Evolutionary conservation across 1,284 basidiomycete genomes (phyloP).

Genomic region (Sanghuangporus baumii): DNA sequence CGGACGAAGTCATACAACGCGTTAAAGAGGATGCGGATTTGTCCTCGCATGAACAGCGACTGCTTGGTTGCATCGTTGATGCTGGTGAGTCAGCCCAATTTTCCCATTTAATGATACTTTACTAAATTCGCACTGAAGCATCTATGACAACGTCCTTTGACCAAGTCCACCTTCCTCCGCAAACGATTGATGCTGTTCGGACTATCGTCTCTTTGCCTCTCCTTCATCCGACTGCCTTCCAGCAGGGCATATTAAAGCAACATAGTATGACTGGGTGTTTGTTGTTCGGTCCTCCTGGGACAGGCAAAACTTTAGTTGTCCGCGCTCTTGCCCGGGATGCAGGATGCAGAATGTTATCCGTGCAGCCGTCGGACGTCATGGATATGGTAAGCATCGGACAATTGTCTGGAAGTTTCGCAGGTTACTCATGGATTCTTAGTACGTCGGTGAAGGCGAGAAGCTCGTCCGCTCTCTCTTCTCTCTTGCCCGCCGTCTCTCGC

Average conservation of each 20-base stretch:
- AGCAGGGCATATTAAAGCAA: slow-evolving; percentile 85
- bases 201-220: slow-evolving; percentile 90
- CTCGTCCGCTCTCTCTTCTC: slow-evolving; percentile 89
- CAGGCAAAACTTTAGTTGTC: slow-evolving; percentile 87
- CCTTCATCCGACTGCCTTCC: slow-evolving; percentile 86
- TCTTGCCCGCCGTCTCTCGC: slow-evolving; percentile 81
- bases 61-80: slow-evolving; percentile 82
- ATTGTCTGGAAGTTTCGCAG: neutral
- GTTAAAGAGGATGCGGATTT: slow-evolving; percentile 71
- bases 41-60: slow-evolving; percentile 68
- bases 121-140: slow-evolving; percentile 32
- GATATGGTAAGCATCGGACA: slow-evolving; percentile 60
- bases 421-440: slow-evolving; percentile 40
- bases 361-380: slow-evolving; percentile 83
- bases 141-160: slow-evolving; percentile 78
- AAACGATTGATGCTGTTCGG: slow-evolving; percentile 84
- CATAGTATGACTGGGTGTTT: slow-evolving; percentile 86
- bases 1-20: slow-evolving; percentile 58
- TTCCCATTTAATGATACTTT: slow-evolving; percentile 10
- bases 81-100: slow-evolving; percentile 42
- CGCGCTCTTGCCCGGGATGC: slow-evolving; percentile 90
- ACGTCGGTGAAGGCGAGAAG: slow-evolving; percentile 94
- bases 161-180: slow-evolving; percentile 82
- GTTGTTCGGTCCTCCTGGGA: slow-evolving; percentile 88
- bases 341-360: slow-evolving; percentile 82